These are phyloP conservation scores for Oryza glaberrima DNA, from an alignment of 176 grass and related monocot genomes.

Conservation along the genomic window DNA sequence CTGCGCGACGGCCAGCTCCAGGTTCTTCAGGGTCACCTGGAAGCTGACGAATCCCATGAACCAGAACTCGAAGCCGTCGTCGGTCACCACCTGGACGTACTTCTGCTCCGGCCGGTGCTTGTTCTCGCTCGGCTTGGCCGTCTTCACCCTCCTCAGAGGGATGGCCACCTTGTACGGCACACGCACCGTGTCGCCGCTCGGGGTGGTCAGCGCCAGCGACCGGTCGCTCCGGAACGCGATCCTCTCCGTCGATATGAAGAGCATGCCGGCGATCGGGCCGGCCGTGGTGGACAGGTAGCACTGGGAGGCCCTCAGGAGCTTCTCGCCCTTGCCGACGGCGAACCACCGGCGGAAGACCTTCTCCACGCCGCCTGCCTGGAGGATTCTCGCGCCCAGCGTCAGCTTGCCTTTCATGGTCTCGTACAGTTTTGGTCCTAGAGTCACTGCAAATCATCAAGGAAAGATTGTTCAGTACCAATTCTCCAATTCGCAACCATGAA, in stretches of 20 bases:
- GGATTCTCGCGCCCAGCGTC: conserved; percentile 64
- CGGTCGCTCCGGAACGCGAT: conserved; percentile 75
- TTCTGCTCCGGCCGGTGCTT: conserved; percentile 70
- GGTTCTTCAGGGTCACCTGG: conserved; percentile 56
- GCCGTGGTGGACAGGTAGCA: conserved; percentile 84
- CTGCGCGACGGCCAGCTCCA: conserved; percentile 60
- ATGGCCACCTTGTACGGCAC: conserved; percentile 86
- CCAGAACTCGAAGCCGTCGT: conserved; percentile 95
- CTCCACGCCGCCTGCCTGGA: conserved; percentile 82
- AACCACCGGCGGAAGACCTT: conserved; percentile 77
- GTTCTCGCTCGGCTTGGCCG: conserved; percentile 57
- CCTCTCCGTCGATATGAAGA: conserved; percentile 69
- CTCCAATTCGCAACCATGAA: neutral
- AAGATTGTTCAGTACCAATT: neutral
- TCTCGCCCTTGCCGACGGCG: conserved; percentile 52
- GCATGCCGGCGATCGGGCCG: conserved; percentile 74
- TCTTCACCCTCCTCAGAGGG: conserved; percentile 62
- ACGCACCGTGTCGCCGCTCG: conserved; percentile 35
- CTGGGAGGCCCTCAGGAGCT: conserved; percentile 70
- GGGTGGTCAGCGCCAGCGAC: conserved; percentile 54
- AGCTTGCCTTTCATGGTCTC: conserved; percentile 88
- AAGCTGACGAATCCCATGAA: conserved; percentile 82
- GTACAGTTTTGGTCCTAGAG: conserved; percentile 66
- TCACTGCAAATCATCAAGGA: conserved; percentile 43
- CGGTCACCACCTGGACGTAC: conserved; percentile 72